Conservation (phyloP, 2,329 filamentous ascomycete species). For the Phialocephala subalpina region DNA sequence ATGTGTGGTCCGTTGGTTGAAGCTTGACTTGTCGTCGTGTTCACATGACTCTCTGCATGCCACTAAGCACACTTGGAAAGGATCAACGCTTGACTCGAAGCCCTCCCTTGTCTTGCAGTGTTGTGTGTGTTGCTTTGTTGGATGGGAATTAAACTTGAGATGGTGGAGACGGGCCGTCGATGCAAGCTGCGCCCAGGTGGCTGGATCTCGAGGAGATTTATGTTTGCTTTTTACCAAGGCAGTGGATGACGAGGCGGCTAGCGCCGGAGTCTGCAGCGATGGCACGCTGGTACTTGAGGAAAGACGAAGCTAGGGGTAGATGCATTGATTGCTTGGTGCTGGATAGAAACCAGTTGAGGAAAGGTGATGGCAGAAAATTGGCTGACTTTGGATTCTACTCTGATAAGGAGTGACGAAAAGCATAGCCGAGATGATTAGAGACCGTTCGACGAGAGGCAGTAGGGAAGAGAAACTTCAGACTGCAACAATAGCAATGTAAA, state of each 20-base stretch:
- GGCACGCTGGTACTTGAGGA: no score
- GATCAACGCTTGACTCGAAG: neutral
- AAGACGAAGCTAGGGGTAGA: neutral
- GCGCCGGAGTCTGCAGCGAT: neutral
- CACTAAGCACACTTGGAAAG: neutral
- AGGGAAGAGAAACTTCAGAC: no score
- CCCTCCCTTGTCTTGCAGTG: neutral
- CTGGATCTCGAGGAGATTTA: neutral
- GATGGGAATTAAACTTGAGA: neutral
- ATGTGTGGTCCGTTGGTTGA: neutral
- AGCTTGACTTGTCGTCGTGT: neutral
- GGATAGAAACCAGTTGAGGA: no score
- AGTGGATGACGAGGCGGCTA: neutral
- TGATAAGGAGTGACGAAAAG: no score
- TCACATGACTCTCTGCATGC: slow-evolving; percentile 2
- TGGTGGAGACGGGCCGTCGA: slow-evolving; percentile 1
- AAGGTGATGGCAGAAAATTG: no score
- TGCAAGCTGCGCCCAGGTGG: neutral
- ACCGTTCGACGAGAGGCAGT: no score
- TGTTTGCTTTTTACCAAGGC: neutral
- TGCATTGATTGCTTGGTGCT: neutral
- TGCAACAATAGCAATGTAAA: no score
- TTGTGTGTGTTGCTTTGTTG: neutral
- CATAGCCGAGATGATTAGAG: no score
- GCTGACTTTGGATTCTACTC: no score